Percentiles rank a stretch among this genome's conserved stretches.
Evolutionary conservation across 305 asterid species (phyloP).

Genomic region (Fraxinus floribunda): DNA sequence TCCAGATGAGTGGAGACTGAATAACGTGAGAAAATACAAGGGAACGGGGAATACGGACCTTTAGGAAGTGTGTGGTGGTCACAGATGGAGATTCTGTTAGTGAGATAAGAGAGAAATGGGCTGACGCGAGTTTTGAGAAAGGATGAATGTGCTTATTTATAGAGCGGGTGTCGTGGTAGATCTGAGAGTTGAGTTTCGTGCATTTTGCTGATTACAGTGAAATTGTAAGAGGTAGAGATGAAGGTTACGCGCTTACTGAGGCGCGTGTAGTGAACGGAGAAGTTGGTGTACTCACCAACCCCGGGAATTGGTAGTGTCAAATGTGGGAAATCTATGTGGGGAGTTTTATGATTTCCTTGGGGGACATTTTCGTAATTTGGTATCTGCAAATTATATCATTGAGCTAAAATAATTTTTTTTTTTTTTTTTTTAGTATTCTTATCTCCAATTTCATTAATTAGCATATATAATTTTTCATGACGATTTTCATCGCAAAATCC

Average conservation of each 20-base stretch:
- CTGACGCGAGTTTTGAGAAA: constrained; percentile 39
- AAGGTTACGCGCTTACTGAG: constrained; percentile 10
- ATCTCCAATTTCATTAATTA: background rate
- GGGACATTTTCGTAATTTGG: background rate
- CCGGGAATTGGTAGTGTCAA: background rate
- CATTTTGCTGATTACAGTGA: constrained; percentile 10
- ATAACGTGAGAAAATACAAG: constrained; percentile 1
- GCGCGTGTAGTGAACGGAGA: constrained; percentile 20
- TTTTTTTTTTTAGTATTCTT: no score
- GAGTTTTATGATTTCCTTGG: background rate
- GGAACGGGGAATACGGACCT: constrained; percentile 39
- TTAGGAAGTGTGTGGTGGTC: constrained; percentile 12
- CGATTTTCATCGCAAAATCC: no score
- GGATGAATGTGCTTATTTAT: constrained; percentile 38
- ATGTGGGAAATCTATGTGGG: background rate
- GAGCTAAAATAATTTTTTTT: background rate
- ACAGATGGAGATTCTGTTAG: constrained; percentile 16
- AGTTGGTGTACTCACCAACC: constrained; percentile 34
- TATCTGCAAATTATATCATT: background rate
- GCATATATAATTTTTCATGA: no score
- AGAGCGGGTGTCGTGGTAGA: constrained; percentile 29
- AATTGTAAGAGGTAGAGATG: background rate
- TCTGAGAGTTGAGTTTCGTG: constrained; percentile 19
- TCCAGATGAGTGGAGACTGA: background rate
- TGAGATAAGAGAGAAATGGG: constrained; percentile 24